Percentiles rank a stretch among this genome's conserved stretches.
Conservation (phyloP, 176 grass and related monocot species). For the Typha latifolia region DNA sequence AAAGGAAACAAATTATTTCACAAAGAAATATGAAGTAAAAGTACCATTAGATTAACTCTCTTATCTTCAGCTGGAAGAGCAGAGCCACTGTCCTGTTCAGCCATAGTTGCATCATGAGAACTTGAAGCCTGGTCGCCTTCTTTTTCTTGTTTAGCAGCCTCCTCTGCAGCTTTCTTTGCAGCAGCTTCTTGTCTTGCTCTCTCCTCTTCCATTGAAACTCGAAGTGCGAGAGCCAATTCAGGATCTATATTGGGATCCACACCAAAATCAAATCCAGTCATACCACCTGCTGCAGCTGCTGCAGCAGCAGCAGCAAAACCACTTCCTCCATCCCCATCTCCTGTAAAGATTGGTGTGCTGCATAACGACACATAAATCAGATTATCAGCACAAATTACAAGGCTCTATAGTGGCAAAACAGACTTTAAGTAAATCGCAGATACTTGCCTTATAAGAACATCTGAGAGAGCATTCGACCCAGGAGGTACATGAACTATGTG, state of each 20-base stretch:
- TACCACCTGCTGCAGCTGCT: slow-evolving; percentile 55
- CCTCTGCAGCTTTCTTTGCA: slow-evolving; percentile 21
- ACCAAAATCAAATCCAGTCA: slow-evolving; percentile 87
- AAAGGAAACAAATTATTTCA: background rate
- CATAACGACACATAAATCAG: slow-evolving; percentile 16
- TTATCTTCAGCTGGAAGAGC: slow-evolving; percentile 9
- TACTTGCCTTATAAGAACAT: slow-evolving; percentile 81
- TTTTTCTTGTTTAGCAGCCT: slow-evolving; percentile 18
- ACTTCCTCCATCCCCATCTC: slow-evolving; percentile 82
- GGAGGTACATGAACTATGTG: slow-evolving; percentile 88
- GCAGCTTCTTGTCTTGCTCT: slow-evolving; percentile 86
- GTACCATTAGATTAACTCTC: slow-evolving; percentile 4
- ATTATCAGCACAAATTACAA: background rate
- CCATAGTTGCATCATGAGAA: slow-evolving; percentile 16
- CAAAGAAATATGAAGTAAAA: background rate
- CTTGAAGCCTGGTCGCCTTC: slow-evolving; percentile 7
- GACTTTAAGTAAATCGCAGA: background rate
- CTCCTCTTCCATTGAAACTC: slow-evolving; percentile 98
- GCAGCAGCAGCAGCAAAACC: slow-evolving; percentile 93
- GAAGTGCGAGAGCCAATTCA: slow-evolving; percentile 78
- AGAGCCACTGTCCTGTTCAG: slow-evolving; percentile 8
- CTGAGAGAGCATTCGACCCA: slow-evolving; percentile 66
- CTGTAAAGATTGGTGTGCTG: slow-evolving; percentile 95
- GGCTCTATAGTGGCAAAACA: background rate
- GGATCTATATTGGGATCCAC: slow-evolving; percentile 98